Evolutionary conservation across 257 asterid species (phyloP), one percentile per base, ranked within the genome.

Genomic region (Echium plantagineum): DNA sequence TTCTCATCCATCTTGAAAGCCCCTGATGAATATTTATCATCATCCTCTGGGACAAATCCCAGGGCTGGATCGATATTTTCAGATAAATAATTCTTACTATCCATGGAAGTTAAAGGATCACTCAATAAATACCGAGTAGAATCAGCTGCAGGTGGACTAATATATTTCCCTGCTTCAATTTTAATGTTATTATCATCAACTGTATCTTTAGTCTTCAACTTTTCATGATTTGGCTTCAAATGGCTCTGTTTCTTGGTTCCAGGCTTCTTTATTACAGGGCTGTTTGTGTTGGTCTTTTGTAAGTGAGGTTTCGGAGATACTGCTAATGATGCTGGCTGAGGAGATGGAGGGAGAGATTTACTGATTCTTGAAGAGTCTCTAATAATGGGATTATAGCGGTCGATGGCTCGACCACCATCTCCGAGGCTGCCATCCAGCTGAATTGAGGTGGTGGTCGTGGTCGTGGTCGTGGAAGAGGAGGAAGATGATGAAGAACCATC

Each of bases 91-190:
- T 49, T 64, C 68, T 42, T 42, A 12, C 16, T 42, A 24, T 71
- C 71, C 42, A 72, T 35, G 58, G 77, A 35, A 53, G 70, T 73
- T 53, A 63, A 74, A 56, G 71, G 73, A 63, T 87, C 90, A 64
- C 85, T 75, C 81, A 90, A 53, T 69, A 85, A 60, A 32, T 82
- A 83, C 57, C 96, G 66, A 1, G 90, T 76, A 0, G 96, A 91
- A 7, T 86, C 87, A 7, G 86, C 84, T 3, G 98, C 87, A 6
- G 85, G 85, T 2, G 98, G 98, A 31, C 84, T 88, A 35, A 35
- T 35, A 35, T 35, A 35, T 35, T 35, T 35, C 9, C 46, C 46
- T 35, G 46, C 46, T 7, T 12, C 46, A 7, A 35, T 7, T 13
- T 35, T 35, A 6, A 3, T 35, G 9, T 35, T 35, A 58, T 86